These are phyloP conservation scores for Podosphaera xanthii DNA, from an alignment of 2,329 filamentous ascomycete species.

Conservation along the genomic window DNA sequence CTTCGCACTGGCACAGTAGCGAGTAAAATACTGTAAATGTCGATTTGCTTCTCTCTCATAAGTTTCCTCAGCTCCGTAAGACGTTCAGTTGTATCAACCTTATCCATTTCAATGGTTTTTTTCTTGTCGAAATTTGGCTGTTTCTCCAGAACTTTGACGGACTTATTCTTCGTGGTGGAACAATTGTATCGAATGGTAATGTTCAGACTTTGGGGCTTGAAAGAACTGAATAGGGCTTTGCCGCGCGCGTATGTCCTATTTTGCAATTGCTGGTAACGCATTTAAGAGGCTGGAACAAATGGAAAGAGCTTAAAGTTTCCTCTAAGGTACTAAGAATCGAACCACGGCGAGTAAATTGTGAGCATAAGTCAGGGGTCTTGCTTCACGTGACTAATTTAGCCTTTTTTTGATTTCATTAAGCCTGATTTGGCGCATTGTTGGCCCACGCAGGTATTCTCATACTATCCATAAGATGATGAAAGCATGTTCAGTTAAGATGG, in stretches of 20 bases:
- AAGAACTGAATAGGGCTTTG: conserved; percentile 1
- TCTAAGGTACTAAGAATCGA: neutral
- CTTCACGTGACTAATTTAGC: no score
- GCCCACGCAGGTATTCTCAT: no score
- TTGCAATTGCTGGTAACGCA: conserved; percentile 11
- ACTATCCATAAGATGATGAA: no score
- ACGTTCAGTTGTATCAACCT: conserved; percentile 55
- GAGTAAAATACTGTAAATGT: conserved; percentile 60
- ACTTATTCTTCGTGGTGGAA: conserved; percentile 4
- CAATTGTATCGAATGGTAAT: conserved; percentile 11
- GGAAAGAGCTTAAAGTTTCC: neutral
- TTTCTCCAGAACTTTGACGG: conserved; percentile 1
- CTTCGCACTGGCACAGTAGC: conserved; percentile 7
- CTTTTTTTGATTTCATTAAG: no score
- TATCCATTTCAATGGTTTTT: conserved; percentile 35
- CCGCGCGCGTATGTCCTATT: conserved; percentile 6
- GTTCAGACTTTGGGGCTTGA: conserved; percentile 6
- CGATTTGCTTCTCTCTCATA: conserved; percentile 71
- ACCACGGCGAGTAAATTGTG: no score
- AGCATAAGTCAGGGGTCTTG: no score
- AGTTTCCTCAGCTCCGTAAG: conserved; percentile 55
- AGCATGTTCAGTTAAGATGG: no score
- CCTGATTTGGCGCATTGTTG: no score
- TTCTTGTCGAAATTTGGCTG: conserved; percentile 1
- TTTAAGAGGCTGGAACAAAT: conserved; percentile 2